A percentile compares a stretch with the other conserved stretches of the same genome.
Conservation (phyloP, 2,329 filamentous ascomycete species). For the Xylaria sp. region DNA sequence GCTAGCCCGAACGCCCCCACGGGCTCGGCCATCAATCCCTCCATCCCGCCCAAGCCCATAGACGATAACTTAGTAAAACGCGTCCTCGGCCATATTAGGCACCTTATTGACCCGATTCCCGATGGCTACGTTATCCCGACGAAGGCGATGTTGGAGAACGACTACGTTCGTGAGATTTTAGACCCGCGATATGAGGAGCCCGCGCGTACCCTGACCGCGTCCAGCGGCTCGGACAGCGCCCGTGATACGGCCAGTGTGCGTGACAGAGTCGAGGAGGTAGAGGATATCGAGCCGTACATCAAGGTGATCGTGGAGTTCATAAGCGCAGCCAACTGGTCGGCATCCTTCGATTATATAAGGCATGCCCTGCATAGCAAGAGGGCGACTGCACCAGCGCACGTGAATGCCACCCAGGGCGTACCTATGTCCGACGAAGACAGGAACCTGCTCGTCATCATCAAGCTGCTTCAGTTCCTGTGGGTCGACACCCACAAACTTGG, state of each 20-base stretch:
- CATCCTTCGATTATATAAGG: constrained; percentile 55
- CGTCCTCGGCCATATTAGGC: constrained; percentile 50
- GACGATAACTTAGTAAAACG: constrained; percentile 49
- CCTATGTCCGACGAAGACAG: constrained; percentile 46
- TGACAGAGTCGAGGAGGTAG: constrained; percentile 33
- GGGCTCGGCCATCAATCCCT: neutral
- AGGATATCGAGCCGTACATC: constrained; percentile 50
- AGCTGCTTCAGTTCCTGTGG: constrained; percentile 59
- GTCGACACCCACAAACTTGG: constrained; percentile 58
- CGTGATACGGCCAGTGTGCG: constrained; percentile 31
- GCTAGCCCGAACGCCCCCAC: constrained; percentile 20
- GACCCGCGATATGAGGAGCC: constrained; percentile 27
- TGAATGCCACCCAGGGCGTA: constrained; percentile 35
- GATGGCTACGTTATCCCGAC: constrained; percentile 53
- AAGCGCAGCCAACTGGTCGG: constrained; percentile 58
- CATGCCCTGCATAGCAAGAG: constrained; percentile 48
- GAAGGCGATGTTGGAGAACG: constrained; percentile 52
- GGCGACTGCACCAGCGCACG: constrained; percentile 38
- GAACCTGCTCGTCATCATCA: constrained; percentile 48
- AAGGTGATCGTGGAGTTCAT: constrained; percentile 57
- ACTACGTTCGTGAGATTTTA: constrained; percentile 36
- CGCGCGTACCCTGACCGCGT: constrained; percentile 26
- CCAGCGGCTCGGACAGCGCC: constrained; percentile 35
- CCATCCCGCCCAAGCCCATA: constrained; percentile 37
- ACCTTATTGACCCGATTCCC: constrained; percentile 53